phyloP scores from a whole-genome alignment of 106 monocot species.

The Allium sativum region DNA sequence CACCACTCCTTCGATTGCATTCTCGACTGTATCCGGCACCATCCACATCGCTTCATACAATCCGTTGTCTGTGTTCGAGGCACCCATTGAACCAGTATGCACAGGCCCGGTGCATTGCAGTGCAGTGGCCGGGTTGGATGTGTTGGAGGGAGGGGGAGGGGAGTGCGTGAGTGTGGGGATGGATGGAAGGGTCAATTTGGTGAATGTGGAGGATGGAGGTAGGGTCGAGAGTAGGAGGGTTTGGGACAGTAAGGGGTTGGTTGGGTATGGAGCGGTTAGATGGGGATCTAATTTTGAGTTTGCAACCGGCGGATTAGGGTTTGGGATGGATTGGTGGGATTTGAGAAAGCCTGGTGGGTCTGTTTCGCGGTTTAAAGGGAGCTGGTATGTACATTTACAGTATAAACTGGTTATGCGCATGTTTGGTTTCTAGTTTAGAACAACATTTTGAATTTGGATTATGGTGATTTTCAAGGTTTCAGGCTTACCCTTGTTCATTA shows the following conservation, averaged over 20 bases:
- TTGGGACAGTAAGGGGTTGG: conserved; percentile 53
- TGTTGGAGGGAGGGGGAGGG: conserved; percentile 30
- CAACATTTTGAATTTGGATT: background rate
- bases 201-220: conserved; percentile 35
- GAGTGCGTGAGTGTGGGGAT: conserved; percentile 69
- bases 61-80: conserved; percentile 21
- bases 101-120: conserved; percentile 28
- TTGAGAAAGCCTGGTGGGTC: conserved; percentile 50
- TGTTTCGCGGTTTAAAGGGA: conserved; percentile 60
- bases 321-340: conserved; percentile 86
- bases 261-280: conserved; percentile 56
- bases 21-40: conserved; percentile 45
- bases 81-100: conserved; percentile 3
- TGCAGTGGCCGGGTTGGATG: conserved; percentile 40
- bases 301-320: conserved; percentile 70
- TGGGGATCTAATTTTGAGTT: conserved; percentile 82
- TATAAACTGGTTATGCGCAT: background rate
- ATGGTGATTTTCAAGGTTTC: too few relatives aligned
- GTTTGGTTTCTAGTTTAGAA: background rate
- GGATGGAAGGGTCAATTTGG: conserved; percentile 85
- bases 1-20: conserved; percentile 15
- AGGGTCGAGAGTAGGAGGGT: conserved; percentile 36
- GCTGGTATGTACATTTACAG: conserved; percentile 40
- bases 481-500: too few relatives aligned
- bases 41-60: conserved; percentile 46